These are phyloP conservation scores for Lactarius sanguifluus DNA, from an alignment of 768 basidiomycete species.

Conservation along the genomic window DNA sequence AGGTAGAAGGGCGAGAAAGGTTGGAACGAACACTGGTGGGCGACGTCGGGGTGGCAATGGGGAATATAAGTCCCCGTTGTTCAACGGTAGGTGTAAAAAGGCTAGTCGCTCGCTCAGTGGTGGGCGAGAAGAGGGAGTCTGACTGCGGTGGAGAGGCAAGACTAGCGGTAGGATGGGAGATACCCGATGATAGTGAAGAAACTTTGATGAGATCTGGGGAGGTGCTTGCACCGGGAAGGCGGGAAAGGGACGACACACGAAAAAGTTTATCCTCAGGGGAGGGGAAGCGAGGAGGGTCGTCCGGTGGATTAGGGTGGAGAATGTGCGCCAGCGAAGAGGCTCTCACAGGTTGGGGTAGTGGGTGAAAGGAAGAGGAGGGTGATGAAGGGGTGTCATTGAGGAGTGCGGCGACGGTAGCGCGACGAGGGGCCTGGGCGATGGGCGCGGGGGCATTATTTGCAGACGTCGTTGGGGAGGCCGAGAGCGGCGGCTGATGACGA, in stretches of 20 bases:
- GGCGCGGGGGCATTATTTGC: slow-evolving; percentile 40
- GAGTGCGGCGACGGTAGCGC: slow-evolving; percentile 76
- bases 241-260: slow-evolving; percentile 27
- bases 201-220: slow-evolving; percentile 14
- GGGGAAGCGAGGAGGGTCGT: slow-evolving; percentile 27
- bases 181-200: slow-evolving; percentile 13
- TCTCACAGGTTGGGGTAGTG: slow-evolving; percentile 22
- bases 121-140: slow-evolving; percentile 27
- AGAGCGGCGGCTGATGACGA: slow-evolving; percentile 30
- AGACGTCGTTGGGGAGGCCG: slow-evolving; percentile 38
- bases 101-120: slow-evolving; percentile 11
- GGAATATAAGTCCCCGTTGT: slow-evolving; percentile 16
- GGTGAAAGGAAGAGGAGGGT: slow-evolving; percentile 29
- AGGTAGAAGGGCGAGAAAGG: slow-evolving; percentile 29
- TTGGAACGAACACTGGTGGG: slow-evolving; percentile 23
- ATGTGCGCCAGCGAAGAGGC: slow-evolving; percentile 31
- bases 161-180: slow-evolving; percentile 6
- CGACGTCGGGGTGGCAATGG: slow-evolving; percentile 16
- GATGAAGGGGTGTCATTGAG: slow-evolving; percentile 58
- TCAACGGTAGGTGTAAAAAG: slow-evolving; percentile 27
- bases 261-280: slow-evolving; percentile 28
- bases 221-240: slow-evolving; percentile 8
- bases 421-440: slow-evolving; percentile 42
- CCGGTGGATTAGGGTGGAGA: slow-evolving; percentile 29
- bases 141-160: slow-evolving; percentile 20